Conservation (phyloP, 768 basidiomycete genomes). For the Tulasnella sp. region DNA sequence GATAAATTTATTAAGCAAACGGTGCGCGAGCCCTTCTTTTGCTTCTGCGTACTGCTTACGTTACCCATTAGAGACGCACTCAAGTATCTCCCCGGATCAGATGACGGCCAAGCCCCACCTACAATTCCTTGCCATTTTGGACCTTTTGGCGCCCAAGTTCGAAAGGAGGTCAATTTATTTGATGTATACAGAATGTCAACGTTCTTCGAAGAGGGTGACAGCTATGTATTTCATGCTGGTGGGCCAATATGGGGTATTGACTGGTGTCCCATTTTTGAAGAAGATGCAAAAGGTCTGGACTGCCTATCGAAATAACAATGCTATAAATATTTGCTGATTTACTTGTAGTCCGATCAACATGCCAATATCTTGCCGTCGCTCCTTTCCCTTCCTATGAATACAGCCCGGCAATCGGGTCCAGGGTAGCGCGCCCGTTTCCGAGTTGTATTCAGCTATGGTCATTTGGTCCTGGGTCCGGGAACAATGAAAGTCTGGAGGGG, state of each 20-base stretch:
- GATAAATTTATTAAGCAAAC: conserved; percentile 30
- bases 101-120: conserved; percentile 36
- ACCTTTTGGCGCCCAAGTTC: conserved; percentile 40
- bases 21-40: conserved; percentile 30
- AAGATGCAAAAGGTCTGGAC: conserved; percentile 41
- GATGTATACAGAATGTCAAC: conserved; percentile 3
- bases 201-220: conserved; percentile 43
- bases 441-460: conserved; percentile 87
- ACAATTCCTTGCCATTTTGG: conserved; percentile 53
- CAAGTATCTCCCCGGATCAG: too few species aligned
- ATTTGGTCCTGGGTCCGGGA: conserved; percentile 23
- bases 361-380: conserved; percentile 76
- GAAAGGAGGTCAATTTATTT: not conserved
- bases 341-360: too few species aligned
- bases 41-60: not conserved
- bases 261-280: conserved; percentile 74
- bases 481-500: conserved; percentile 21
- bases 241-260: conserved; percentile 84
- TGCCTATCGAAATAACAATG: not conserved
- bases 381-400: conserved; percentile 54
- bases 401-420: conserved; percentile 52
- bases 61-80: too few species aligned
- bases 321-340: conserved; percentile 34
- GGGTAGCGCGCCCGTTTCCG: conserved; percentile 38
- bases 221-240: conserved; percentile 73